These are phyloP conservation scores for Eucalyptus decipiens DNA, from an alignment of 345 rosid genomes.

Conservation along the genomic window DNA sequence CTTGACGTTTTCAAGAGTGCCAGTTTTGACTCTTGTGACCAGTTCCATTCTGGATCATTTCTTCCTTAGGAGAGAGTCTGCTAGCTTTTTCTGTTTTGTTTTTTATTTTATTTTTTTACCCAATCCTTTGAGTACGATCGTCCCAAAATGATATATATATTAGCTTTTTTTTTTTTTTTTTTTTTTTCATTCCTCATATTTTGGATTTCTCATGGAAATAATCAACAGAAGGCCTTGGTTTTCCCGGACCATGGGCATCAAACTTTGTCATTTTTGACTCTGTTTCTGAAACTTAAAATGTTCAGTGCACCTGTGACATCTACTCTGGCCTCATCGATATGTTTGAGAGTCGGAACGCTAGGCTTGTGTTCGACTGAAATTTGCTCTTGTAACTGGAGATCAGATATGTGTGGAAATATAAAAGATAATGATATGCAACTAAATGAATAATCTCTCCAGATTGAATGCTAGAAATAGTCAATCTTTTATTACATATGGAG, in stretches of 20 bases:
- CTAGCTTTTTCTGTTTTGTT: not conserved
- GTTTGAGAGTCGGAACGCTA: not conserved
- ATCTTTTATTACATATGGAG: not conserved
- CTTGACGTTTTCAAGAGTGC: not conserved
- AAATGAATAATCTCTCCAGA: not conserved
- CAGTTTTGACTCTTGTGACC: not conserved
- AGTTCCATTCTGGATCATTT: not conserved
- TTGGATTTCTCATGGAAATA: not conserved
- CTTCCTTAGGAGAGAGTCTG: not conserved
- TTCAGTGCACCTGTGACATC: not conserved
- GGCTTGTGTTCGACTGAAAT: not conserved
- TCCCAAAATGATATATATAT: not conserved
- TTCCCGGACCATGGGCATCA: not conserved
- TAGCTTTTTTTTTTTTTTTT: not conserved
- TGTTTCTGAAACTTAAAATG: not conserved
- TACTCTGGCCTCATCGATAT: not conserved
- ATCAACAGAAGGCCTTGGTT: not conserved
- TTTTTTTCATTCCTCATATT: not conserved
- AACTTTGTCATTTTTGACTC: not conserved
- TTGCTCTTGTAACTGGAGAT: not conserved
- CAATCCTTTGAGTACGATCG: not conserved
- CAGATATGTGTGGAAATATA: not conserved
- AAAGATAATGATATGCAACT: not conserved
- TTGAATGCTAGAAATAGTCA: not conserved
- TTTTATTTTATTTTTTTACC: too few species aligned